phyloP scores from a whole-genome alignment of 768 basidiomycete genomes.

The Mycena polygramma region DNA sequence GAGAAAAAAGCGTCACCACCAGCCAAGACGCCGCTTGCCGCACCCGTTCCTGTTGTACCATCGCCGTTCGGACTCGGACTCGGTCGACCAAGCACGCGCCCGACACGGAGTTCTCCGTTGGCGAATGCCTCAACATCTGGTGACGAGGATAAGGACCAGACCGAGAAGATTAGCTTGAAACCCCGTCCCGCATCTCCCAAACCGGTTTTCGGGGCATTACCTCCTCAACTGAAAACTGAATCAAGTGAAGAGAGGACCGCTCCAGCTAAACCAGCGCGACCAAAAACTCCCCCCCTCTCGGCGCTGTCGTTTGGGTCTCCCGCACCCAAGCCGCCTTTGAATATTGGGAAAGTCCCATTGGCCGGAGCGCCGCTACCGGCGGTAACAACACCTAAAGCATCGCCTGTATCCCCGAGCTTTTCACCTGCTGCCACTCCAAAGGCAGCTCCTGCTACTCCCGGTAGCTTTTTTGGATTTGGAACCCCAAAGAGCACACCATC shows the following conservation, averaged over 20 bases:
- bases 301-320: conserved; percentile 46
- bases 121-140: conserved; percentile 65
- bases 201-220: conserved; percentile 49
- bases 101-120: conserved; percentile 82
- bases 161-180: conserved; percentile 43
- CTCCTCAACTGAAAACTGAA: conserved; percentile 44
- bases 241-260: conserved; percentile 40
- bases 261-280: conserved; percentile 48
- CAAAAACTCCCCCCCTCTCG: conserved; percentile 65
- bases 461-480: conserved; percentile 27
- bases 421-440: conserved; percentile 8
- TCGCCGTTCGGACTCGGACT: conserved; percentile 60
- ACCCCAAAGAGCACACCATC: conserved; percentile 12
- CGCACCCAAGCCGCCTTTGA: conserved; percentile 16
- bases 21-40: conserved; percentile 45
- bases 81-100: conserved; percentile 74
- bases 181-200: conserved; percentile 58
- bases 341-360: conserved; percentile 18
- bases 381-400: conserved; percentile 13
- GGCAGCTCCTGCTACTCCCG: conserved; percentile 21
- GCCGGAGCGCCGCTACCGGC: conserved; percentile 26
- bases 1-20: conserved; percentile 57
- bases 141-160: conserved; percentile 54
- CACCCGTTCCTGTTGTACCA: conserved; percentile 49
- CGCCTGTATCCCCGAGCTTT: conserved; percentile 20